These are phyloP conservation scores for Podila minutissima DNA, from an alignment of 192 early-diverging fungal genomes.

Conservation along the genomic window DNA sequence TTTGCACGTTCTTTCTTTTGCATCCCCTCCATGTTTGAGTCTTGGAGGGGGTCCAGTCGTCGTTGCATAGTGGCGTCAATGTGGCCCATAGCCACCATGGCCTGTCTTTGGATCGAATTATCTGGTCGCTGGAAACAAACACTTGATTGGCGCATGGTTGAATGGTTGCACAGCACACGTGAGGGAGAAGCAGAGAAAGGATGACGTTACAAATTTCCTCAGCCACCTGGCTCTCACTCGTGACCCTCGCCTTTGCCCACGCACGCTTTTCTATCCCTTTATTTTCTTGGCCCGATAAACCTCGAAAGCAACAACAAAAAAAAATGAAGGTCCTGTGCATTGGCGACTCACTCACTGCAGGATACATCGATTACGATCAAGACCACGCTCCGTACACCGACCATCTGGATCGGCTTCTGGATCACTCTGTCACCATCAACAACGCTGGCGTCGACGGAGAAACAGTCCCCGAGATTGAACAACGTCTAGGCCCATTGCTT, in stretches of 20 bases:
- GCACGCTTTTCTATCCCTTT: too few species aligned
- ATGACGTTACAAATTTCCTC: not conserved
- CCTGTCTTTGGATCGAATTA: not conserved
- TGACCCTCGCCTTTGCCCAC: not conserved
- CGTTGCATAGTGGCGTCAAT: too few species aligned
- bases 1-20: not conserved
- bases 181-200: too few species aligned
- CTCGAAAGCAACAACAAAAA: not conserved
- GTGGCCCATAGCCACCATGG: not conserved
- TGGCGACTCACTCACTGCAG: slow-evolving; percentile 23
- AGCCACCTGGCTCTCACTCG: not conserved
- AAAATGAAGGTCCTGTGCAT: slow-evolving; percentile 16
- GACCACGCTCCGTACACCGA: slow-evolving; percentile 3
- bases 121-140: not conserved
- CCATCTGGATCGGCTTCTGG: not conserved
- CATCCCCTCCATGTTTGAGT: too few species aligned
- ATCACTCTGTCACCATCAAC: slow-evolving; percentile 3
- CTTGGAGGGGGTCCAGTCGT: too few species aligned
- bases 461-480: not conserved
- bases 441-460: slow-evolving; percentile 28
- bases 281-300: too few species aligned
- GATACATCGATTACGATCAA: not conserved
- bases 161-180: too few species aligned
- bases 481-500: not conserved
- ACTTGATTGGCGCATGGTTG: too few species aligned